Percentiles rank a stretch among this genome's conserved stretches.
Evolutionary conservation across 345 rosid genomes (phyloP).

Genomic region (Anastatica hierochuntica): DNA sequence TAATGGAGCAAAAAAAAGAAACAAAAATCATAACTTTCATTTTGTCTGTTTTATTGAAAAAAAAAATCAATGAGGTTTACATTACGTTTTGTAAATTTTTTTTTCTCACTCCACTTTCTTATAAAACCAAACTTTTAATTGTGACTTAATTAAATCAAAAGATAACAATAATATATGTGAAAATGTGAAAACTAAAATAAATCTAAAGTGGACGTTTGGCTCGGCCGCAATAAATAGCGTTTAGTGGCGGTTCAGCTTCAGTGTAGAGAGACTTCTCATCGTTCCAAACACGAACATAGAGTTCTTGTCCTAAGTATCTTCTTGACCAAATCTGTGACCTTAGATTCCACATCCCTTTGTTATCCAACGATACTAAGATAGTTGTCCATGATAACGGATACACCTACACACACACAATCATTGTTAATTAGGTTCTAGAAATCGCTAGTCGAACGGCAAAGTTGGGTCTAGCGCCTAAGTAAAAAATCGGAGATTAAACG

Average conservation of each 20-base stretch:
- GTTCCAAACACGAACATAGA: slow-evolving; percentile 66
- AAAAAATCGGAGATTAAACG: too few relatives aligned
- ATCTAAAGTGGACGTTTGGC: slow-evolving; percentile 21
- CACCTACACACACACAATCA: slow-evolving; percentile 35
- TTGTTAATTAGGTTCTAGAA: background rate
- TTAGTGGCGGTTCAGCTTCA: slow-evolving; percentile 30
- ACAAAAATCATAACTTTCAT: too few relatives aligned
- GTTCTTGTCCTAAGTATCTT: slow-evolving; percentile 64
- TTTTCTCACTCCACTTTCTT: too few relatives aligned
- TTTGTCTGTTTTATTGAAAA: too few relatives aligned
- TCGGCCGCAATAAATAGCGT: slow-evolving; percentile 34
- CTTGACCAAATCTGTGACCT: slow-evolving; percentile 67
- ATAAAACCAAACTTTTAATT: too few relatives aligned
- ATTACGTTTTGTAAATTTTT: too few relatives aligned
- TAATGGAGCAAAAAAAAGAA: too few relatives aligned
- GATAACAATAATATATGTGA: too few relatives aligned
- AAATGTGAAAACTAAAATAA: background rate
- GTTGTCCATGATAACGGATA: slow-evolving; percentile 67
- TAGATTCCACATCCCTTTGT: slow-evolving; percentile 93
- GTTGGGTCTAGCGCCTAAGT: too few relatives aligned
- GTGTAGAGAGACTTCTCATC: slow-evolving; percentile 33
- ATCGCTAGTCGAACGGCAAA: too few relatives aligned
- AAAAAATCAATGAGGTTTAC: too few relatives aligned
- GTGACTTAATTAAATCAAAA: too few relatives aligned
- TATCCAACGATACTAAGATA: slow-evolving; percentile 62